Base-by-base conservation (phyloP, 768 basidiomycete species). In the Pisolithus sp. region DNA sequence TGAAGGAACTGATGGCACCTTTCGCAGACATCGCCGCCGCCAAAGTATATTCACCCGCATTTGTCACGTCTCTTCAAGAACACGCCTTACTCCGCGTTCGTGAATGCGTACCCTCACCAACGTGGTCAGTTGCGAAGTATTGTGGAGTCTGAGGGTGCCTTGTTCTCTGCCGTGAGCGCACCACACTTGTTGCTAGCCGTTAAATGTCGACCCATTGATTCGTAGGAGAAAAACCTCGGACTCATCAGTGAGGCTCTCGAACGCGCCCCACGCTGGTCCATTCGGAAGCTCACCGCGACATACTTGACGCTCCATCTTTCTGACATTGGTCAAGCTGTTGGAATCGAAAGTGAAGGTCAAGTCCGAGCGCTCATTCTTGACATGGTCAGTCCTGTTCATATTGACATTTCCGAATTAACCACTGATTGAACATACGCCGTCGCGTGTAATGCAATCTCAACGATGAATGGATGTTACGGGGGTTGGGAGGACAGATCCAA, bases 221-320 rank as follows among this genome's bases (percentile, higher is more conserved):
- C 51, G 30, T 23, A 89, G 81, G 91, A 95, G 39, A 78, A 77
- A 50, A 93, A 85, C 50, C 39, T 80, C 2, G 92, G 92, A 7
- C 72, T 95, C 30, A 66, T 90, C 34, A 65, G 72, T 36, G 83
- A 84, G 54, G 86, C 81, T 2, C 70, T 90, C 24, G 77, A 78
- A 5, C 80, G 81, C 15, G 83, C 88, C 0, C 86, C 89, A 0
- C 75, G 86, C 18, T 92, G 91, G 83, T 72, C 80, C 45, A 79
- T 93, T 58, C 83, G 81, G 67, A 86, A 82, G 63, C 79, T 93
- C 51, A 93, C 86, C 0, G 79, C 79, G 47, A 92, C 92, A 2
- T 95, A 92, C 59, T 75, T 91, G 38, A 89, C 87, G 0, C 79
- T 92, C 15, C 78, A 83, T 34, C 68, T 93, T 7, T 67, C 75